These are phyloP conservation scores for Willaertia magna DNA, from an alignment of 208 protist species.

Conservation along the genomic window DNA sequence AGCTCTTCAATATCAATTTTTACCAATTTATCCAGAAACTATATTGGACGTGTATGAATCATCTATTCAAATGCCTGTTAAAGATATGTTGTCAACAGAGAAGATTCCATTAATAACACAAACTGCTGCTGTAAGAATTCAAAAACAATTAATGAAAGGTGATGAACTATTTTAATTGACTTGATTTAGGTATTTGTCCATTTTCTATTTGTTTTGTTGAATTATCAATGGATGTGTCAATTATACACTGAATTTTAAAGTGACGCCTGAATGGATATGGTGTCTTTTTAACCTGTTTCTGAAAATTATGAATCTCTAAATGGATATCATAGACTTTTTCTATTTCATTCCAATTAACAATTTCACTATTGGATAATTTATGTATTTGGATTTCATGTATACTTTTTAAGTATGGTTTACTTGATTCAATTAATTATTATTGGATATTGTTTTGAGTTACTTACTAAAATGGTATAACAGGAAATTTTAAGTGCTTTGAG, in stretches of 20 bases:
- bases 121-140: neutral
- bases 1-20: neutral
- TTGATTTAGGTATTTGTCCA: too few relatives aligned
- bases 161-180: neutral
- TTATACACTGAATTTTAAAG: neutral
- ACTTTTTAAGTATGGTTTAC: neutral
- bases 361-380: too few relatives aligned
- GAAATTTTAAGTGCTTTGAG: neutral
- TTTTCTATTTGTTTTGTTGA: too few relatives aligned
- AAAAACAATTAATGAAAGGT: neutral
- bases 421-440: neutral
- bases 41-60: neutral
- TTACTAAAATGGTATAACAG: neutral
- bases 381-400: neutral
- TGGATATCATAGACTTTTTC: neutral
- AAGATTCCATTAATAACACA: neutral
- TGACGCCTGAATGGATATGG: neutral
- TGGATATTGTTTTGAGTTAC: neutral
- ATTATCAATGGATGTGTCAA: neutral
- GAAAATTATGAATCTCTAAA: neutral
- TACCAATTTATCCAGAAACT: slow-evolving; percentile 4
- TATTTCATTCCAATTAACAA: neutral
- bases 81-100: neutral
- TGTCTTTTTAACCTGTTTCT: neutral
- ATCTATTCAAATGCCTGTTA: neutral